phyloP scores from a whole-genome alignment of 306 rosid genomes.

The Dalbergia cultrata region DNA sequence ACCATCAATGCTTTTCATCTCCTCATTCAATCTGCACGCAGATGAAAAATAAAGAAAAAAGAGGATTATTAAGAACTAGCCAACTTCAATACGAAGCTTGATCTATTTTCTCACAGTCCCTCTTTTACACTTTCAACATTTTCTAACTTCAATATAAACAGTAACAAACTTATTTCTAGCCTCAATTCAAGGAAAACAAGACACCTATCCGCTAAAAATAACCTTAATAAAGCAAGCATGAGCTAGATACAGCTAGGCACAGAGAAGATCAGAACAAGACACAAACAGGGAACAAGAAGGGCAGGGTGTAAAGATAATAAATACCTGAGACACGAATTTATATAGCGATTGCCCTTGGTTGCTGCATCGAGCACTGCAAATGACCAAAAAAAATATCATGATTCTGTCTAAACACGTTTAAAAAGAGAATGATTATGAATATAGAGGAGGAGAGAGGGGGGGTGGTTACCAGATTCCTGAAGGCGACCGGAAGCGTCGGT shows the following conservation, averaged over 20 bases:
- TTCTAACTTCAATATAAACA: neutral
- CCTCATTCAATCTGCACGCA: conserved; percentile 80
- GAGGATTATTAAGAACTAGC: conserved; percentile 22
- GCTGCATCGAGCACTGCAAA: conserved; percentile 84
- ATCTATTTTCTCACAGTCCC: neutral
- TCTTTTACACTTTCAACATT: neutral
- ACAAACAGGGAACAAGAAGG: neutral
- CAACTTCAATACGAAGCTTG: conserved; percentile 23
- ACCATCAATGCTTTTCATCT: conserved; percentile 75
- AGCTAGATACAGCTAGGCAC: neutral
- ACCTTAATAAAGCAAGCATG: neutral
- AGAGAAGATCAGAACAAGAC: neutral
- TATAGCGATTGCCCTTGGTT: conserved; percentile 82
- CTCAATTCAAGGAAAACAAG: too few species aligned
- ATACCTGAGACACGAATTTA: conserved; percentile 91
- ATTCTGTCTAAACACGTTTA: neutral
- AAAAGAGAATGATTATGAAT: too few species aligned
- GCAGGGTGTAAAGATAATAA: neutral
- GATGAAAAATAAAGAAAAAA: neutral
- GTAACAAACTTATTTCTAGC: neutral
- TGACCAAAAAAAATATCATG: conserved; percentile 10
- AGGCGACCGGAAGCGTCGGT: conserved; percentile 87
- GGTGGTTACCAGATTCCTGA: conserved; percentile 77
- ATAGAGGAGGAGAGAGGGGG: too few species aligned
- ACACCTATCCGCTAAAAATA: too few species aligned